Percentiles rank a stretch among this genome's conserved stretches.
Evolutionary conservation across 2,329 filamentous ascomycete genomes (phyloP).

Genomic region (Stachybotrys echinatus): DNA sequence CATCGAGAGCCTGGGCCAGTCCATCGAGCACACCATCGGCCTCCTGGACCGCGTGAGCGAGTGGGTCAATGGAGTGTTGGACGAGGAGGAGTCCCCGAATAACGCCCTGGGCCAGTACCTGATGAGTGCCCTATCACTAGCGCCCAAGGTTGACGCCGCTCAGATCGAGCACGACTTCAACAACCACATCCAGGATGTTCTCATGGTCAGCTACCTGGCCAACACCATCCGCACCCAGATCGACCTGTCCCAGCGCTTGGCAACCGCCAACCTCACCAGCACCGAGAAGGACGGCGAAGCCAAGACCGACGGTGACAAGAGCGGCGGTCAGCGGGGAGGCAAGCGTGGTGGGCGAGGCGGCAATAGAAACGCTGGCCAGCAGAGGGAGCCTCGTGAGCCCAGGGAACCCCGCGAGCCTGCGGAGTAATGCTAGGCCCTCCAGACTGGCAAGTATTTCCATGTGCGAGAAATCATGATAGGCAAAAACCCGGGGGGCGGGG

Average conservation of each 20-base stretch:
- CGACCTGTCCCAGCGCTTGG: conserved; percentile 91
- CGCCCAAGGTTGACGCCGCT: conserved; percentile 86
- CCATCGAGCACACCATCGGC: conserved; percentile 79
- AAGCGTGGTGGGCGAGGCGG: conserved; percentile 48
- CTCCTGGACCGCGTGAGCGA: conserved; percentile 87
- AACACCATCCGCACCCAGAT: conserved; percentile 99
- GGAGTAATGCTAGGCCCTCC: conserved; percentile 20
- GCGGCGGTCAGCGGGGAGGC: conserved; percentile 40
- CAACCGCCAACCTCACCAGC: conserved; percentile 62
- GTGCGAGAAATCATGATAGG: not conserved
- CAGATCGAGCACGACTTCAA: conserved; percentile 98
- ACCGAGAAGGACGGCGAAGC: conserved; percentile 45
- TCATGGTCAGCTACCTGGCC: conserved; percentile 95
- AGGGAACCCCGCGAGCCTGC: conserved; percentile 34
- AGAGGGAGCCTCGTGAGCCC: conserved; percentile 42
- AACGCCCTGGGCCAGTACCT: conserved; percentile 92
- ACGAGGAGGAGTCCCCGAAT: conserved; percentile 86
- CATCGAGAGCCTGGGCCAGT: conserved; percentile 81
- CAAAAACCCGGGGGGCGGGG: conserved; percentile 7
- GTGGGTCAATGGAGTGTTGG: conserved; percentile 89
- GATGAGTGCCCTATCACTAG: conserved; percentile 86
- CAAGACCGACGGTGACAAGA: conserved; percentile 39
- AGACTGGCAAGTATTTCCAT: conserved; percentile 17
- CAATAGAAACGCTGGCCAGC: conserved; percentile 45
- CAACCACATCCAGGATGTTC: conserved; percentile 98